A percentile compares a stretch with the other conserved stretches of the same genome.
phyloP scores from a whole-genome alignment of 352 stramenopile genomes.

The Pythium periplocum region DNA sequence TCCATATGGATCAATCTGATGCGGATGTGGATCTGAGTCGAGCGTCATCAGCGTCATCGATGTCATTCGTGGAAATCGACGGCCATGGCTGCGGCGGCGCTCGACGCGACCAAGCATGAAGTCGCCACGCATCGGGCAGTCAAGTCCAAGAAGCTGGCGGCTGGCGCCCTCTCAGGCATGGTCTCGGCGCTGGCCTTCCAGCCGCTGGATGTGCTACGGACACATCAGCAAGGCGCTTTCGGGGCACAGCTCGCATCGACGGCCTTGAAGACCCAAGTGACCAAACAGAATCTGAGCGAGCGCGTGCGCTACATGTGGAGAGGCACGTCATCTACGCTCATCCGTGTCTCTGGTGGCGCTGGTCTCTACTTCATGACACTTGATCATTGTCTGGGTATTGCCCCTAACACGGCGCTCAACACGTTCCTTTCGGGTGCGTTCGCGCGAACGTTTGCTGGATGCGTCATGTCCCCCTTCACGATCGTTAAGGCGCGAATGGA shows the following conservation, averaged over 20 bases:
- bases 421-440: slow-evolving; percentile 80
- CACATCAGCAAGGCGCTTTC: slow-evolving; percentile 81
- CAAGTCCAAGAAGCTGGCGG: slow-evolving; percentile 72
- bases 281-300: slow-evolving; percentile 3
- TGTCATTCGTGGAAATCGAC: no score
- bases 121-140: slow-evolving; percentile 4
- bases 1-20: slow-evolving; percentile 2
- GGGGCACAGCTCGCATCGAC: slow-evolving; percentile 5
- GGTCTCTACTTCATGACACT: slow-evolving; percentile 84
- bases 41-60: neutral
- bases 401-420: slow-evolving; percentile 53
- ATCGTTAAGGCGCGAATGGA: slow-evolving; percentile 87
- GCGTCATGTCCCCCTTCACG: slow-evolving; percentile 79
- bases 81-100: slow-evolving; percentile 14
- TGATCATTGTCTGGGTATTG: slow-evolving; percentile 53
- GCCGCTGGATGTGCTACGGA: slow-evolving; percentile 80
- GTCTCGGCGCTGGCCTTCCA: slow-evolving; percentile 82
- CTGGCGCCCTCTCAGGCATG: slow-evolving; percentile 68
- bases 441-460: slow-evolving; percentile 77
- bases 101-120: neutral
- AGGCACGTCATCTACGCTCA: slow-evolving; percentile 72
- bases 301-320: slow-evolving; percentile 74
- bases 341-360: slow-evolving; percentile 73
- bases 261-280: neutral
- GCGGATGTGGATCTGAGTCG: neutral